Base-by-base conservation (phyloP, 2,329 filamentous ascomycete species). In the Cordyceps militaris region DNA sequence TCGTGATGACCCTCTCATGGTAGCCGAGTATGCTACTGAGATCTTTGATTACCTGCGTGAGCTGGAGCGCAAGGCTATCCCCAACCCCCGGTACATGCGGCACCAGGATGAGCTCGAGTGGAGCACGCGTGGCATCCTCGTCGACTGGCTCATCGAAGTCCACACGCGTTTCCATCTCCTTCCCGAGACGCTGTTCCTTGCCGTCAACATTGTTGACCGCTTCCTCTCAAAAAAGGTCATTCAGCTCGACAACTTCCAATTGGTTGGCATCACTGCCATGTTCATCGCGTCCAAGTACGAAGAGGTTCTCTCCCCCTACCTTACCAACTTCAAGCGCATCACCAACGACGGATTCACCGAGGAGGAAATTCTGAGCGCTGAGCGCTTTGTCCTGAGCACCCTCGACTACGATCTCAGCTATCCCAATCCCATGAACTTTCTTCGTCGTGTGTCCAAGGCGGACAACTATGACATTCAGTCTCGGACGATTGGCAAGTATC, bases 211-310 rank as follows among this genome's bases (percentile, higher is more conserved):
- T 72, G 95, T 97, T 70, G 94, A 99, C 72, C 92, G 94, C 60
- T 99, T 97, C 79, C 83, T 99, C 48, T 97, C 93, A 0, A 85
- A 86, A 68, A 97, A 97, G 79, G 88, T 97, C 32, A 94, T 99
- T 47, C 91, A 96, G 75, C 85, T 99, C 48, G 93, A 97, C 72
- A 91, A 92, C 61, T 86, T 99, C 6, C 94, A 99, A 75, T 83
- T 99, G 9, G 94, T 99, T 59, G 94, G 94, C 68, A 92, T 97
- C 67, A 96, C 94, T 24, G 94, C 93, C 73, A 97, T 99, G 94
- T 97, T 97, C 78, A 96, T 97, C 69, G 94, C 94, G 13, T 95
- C 93, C 69, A 99, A 99, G 78, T 99, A 97, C 71, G 93, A 99
- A 74, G 94, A 99, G 72, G 92, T 99, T 51, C 83, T 99, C 52